Evolutionary conservation across 2,329 filamentous ascomycete species (phyloP), one percentile per base, ranked within the genome.

Genomic region (Aspergillus neotritici): DNA sequence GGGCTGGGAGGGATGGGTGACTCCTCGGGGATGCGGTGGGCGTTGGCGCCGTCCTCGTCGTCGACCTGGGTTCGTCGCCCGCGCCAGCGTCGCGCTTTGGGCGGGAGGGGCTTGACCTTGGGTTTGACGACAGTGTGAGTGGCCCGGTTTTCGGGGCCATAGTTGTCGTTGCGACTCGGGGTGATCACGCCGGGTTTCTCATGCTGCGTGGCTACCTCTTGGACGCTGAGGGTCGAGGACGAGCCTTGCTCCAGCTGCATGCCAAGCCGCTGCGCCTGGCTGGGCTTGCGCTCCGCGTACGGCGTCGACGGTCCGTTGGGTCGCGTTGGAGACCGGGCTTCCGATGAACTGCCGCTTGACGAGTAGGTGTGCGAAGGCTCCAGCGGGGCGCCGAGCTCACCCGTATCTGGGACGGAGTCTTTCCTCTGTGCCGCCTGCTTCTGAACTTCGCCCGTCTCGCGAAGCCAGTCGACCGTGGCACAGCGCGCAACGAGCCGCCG

Each of bases 181-280:
- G 87, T 89, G 56, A 89, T 82, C 15, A 91, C 80, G 1, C 86
- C 87, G 0, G 87, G 87, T 63, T 86, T 89, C 66, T 91, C 87
- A 62, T 77, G 87, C 34, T 89, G 84, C 9, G 80, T 79, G 5
- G 88, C 87, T 33, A 94, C 80, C 55, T 93, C 85, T 29, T 80
- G 74, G 36, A 93, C 84, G 58, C 86, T 90, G 51, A 87, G 71
- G 56, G 76, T 82, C 61, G 87, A 94, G 37, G 78, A 79, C n/a
- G 77, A 78, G 40, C 86, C 79, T 2, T 78, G 74, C 1, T 80
- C 78, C 3, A 91, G 72, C 47, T 81, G 85, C 65, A 90, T 88
- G 8, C 85, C 86, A 3, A 89, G 65, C 21, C 54, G 58, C 34
- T 66, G 47, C 9, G 48, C 45, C 10, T 56, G 44, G 43, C 52